Percentiles rank a stretch among this genome's conserved stretches.
Conservation (phyloP, 2,329 filamentous ascomycete genomes). For the Colletotrichum echinochloae region DNA sequence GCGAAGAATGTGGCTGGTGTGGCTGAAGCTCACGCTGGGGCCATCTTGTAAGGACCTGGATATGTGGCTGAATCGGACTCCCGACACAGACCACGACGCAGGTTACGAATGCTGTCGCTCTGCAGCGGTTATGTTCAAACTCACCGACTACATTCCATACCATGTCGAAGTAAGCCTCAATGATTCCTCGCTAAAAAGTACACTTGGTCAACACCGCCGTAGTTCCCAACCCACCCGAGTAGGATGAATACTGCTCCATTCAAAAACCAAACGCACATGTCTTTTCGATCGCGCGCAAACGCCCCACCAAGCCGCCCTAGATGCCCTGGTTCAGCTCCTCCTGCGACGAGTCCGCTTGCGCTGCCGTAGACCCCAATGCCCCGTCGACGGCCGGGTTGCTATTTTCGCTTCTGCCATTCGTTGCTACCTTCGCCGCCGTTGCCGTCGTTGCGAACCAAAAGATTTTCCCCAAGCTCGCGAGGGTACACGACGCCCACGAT, state of each 20-base stretch:
- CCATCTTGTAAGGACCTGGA: background rate
- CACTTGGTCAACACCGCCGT: background rate
- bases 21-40: constrained; percentile 19
- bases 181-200: constrained; percentile 29
- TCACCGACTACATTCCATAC: constrained; percentile 23
- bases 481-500: constrained; percentile 61
- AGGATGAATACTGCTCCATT: constrained; percentile 19
- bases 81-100: constrained; percentile 15
- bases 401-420: constrained; percentile 76
- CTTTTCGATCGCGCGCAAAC: constrained; percentile 18
- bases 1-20: constrained; percentile 21
- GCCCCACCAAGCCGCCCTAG: constrained; percentile 30
- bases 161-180: constrained; percentile 26
- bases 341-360: constrained; percentile 71
- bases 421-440: constrained; percentile 75
- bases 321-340: constrained; percentile 47
- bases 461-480: constrained; percentile 79
- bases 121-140: constrained; percentile 28
- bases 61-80: constrained; percentile 28
- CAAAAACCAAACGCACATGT: constrained; percentile 28
- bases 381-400: constrained; percentile 58
- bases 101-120: constrained; percentile 15
- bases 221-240: background rate
- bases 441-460: constrained; percentile 72
- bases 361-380: constrained; percentile 56